Conservation (phyloP, 148 eudicot genomes). For the Dysphania ambrosioides region DNA sequence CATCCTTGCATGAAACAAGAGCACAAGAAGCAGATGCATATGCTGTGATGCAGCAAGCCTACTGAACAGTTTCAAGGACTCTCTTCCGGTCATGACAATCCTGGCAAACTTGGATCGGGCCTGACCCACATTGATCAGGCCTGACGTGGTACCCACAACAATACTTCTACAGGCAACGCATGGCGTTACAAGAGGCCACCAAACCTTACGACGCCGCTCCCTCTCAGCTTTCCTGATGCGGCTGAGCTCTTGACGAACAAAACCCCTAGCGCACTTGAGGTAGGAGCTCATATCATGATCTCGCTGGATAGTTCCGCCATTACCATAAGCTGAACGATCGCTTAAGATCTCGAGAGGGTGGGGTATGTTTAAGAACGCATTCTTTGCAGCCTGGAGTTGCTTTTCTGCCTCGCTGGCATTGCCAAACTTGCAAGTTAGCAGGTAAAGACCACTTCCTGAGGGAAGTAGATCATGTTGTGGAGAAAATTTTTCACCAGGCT, state of each 20-base stretch:
- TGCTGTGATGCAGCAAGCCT: slow-evolving; percentile 74
- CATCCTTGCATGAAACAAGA: slow-evolving; percentile 61
- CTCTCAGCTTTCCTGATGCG: slow-evolving; percentile 51
- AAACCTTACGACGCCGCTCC: slow-evolving; percentile 44
- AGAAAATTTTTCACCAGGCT: slow-evolving; percentile 77
- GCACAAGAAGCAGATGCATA: slow-evolving; percentile 70
- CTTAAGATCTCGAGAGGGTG: slow-evolving; percentile 94
- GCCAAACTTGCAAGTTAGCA: slow-evolving; percentile 40
- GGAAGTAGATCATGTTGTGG: slow-evolving; percentile 88
- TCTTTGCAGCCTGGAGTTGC: slow-evolving; percentile 59
- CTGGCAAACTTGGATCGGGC: slow-evolving; percentile 49
- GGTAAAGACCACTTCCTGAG: slow-evolving; percentile 73
- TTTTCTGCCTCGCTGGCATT: slow-evolving; percentile 52
- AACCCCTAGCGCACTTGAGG: slow-evolving; percentile 51
- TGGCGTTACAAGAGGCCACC: slow-evolving; percentile 72
- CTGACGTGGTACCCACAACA: slow-evolving; percentile 36
- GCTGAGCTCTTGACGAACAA: slow-evolving; percentile 68
- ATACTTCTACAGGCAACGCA: slow-evolving; percentile 29
- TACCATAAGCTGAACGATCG: slow-evolving; percentile 83
- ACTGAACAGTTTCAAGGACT: slow-evolving; percentile 65
- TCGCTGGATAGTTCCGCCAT: slow-evolving; percentile 67
- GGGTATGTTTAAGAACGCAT: slow-evolving; percentile 66
- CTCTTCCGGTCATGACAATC: slow-evolving; percentile 46
- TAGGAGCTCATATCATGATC: slow-evolving; percentile 91
- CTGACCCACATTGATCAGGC: slow-evolving; percentile 25